Percentiles rank a stretch among this genome's conserved stretches.
Evolutionary conservation across 108 stramenopile species (phyloP).

Genomic region (Fistulifera solaris): DNA sequence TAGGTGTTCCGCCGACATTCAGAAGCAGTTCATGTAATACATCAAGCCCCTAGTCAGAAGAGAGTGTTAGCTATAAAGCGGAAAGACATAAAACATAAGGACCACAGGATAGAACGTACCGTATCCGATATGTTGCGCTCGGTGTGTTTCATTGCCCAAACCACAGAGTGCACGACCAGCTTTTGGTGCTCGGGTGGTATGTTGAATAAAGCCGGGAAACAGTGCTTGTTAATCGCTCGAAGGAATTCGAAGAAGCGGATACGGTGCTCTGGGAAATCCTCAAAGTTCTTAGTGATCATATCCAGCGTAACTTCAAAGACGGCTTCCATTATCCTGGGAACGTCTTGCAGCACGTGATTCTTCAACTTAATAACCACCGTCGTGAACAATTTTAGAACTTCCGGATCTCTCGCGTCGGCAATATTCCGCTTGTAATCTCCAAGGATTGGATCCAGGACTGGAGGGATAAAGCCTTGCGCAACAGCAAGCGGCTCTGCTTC

Average conservation of each 20-base stretch:
- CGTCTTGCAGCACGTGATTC: constrained; percentile 70
- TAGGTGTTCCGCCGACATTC: constrained; percentile 87
- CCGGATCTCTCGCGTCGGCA: constrained; percentile 90
- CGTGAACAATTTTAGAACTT: constrained; percentile 89
- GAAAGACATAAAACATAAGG: neutral
- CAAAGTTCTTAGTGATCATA: constrained; percentile 98
- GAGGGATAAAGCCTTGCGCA: constrained; percentile 90
- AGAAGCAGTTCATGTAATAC: constrained; percentile 88
- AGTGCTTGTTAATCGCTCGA: constrained; percentile 82
- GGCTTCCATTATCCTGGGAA: constrained; percentile 94
- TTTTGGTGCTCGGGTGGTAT: constrained; percentile 96
- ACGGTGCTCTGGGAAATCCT: constrained; percentile 98
- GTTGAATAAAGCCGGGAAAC: constrained; percentile 93
- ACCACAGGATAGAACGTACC: no score
- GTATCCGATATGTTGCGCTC: constrained; percentile 96
- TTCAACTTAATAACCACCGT: constrained; percentile 89
- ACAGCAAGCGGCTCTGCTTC: constrained; percentile 86
- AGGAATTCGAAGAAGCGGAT: constrained; percentile 95
- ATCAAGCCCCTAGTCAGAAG: constrained; percentile 69
- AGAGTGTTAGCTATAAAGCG: neutral
- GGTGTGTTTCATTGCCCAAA: constrained; percentile 99
- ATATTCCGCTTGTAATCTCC: constrained; percentile 92
- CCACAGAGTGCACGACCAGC: constrained; percentile 94
- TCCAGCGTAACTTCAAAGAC: constrained; percentile 97
- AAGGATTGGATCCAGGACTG: constrained; percentile 92